Conservation (phyloP, 1,284 basidiomycete genomes). For the Rhodotorula sp. region DNA sequence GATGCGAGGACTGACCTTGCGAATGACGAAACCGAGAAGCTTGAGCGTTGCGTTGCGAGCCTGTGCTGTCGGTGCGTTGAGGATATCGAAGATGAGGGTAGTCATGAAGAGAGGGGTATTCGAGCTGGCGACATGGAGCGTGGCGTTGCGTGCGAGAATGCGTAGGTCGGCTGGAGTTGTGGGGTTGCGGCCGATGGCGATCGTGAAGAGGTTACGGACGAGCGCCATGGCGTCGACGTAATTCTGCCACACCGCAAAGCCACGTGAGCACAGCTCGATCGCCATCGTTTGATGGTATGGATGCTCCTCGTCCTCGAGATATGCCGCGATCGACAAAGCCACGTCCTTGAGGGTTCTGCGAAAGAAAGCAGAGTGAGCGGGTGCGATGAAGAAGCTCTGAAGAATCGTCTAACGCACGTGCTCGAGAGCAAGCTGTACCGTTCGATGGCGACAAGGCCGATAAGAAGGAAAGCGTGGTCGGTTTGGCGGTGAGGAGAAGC, state of each 20-base stretch:
- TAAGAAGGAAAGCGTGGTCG: constrained; percentile 70
- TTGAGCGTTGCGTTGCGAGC: constrained; percentile 87
- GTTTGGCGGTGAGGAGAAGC: constrained; percentile 59
- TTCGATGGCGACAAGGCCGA: constrained; percentile 77
- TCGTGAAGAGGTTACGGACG: constrained; percentile 75
- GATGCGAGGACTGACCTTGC: constrained; percentile 59
- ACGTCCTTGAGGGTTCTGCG: constrained; percentile 76
- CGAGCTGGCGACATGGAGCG: constrained; percentile 76
- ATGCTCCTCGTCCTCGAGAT: constrained; percentile 68
- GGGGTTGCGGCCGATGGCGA: constrained; percentile 78
- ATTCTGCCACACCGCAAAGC: constrained; percentile 90
- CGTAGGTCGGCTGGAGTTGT: constrained; percentile 53
- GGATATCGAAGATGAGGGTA: constrained; percentile 83
- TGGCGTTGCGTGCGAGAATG: constrained; percentile 56
- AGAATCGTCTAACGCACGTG: constrained; percentile 54
- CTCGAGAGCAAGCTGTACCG: constrained; percentile 73
- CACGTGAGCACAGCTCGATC: constrained; percentile 82
- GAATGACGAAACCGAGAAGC: constrained; percentile 87
- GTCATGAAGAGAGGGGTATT: constrained; percentile 94
- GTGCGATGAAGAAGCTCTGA: background rate
- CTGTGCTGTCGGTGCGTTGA: constrained; percentile 67
- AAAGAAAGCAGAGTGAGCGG: background rate
- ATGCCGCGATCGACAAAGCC: constrained; percentile 73
- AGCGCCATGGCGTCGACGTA: constrained; percentile 89
- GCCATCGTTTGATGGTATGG: constrained; percentile 66